Evolutionary conservation across 1,139 yeast species (phyloP).

Genomic region (Yamadazyma triangularis): DNA sequence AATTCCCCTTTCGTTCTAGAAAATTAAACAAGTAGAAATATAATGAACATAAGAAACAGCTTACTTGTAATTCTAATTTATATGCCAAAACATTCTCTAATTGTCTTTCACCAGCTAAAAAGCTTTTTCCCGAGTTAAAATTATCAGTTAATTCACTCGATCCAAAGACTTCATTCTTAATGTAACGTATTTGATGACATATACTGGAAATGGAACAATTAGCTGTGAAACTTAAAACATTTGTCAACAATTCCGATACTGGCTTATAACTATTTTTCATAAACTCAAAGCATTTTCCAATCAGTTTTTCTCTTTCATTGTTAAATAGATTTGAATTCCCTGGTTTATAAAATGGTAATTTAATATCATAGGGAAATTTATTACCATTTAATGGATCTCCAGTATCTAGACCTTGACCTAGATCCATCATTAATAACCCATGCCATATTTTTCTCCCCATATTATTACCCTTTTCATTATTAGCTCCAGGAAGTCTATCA

Average conservation of each 20-base stretch:
- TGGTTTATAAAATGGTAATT: constrained; percentile 17
- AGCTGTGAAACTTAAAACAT: constrained; percentile 8
- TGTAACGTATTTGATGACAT: constrained; percentile 9
- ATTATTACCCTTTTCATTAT: constrained; percentile 25
- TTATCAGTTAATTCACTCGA: constrained; percentile 2
- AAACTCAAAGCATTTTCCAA: constrained; percentile 8
- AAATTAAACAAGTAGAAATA: constrained; percentile 26
- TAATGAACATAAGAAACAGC: constrained; percentile 24
- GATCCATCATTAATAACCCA: constrained; percentile 24
- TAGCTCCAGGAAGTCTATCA: constrained; percentile 14
- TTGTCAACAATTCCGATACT: constrained; percentile 9
- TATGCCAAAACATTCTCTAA: constrained; percentile 12
- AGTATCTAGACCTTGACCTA: constrained; percentile 26
- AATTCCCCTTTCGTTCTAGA: constrained; percentile 24
- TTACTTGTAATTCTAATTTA: constrained; percentile 28
- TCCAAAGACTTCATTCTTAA: constrained; percentile 8
- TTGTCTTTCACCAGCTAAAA: too few relatives aligned
- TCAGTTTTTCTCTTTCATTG: constrained; percentile 19
- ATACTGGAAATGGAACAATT: constrained; percentile 5
- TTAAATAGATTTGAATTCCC: constrained; percentile 23
- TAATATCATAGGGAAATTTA: constrained; percentile 27
- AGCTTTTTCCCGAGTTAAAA: too few relatives aligned
- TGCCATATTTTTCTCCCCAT: constrained; percentile 32
- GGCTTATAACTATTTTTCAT: constrained; percentile 10
- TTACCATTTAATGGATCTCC: constrained; percentile 33